Base-by-base conservation (phyloP, 257 asterid genomes). In the Gynochthodes officinalis region DNA sequence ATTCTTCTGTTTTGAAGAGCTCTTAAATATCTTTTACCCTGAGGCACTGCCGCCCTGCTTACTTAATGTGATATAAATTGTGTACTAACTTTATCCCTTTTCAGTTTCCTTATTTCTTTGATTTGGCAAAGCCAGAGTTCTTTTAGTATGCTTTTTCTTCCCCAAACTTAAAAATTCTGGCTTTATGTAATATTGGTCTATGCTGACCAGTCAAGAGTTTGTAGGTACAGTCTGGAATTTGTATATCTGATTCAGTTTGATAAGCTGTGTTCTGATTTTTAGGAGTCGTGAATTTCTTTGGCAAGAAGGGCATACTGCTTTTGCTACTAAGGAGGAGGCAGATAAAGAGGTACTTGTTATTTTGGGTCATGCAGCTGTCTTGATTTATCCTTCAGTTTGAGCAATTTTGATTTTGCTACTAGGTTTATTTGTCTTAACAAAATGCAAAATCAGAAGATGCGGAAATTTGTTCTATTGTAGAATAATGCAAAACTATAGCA, bases 261-360 rank as follows among this genome's bases (percentile, higher is more conserved):
- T 76, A 27, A 57, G 23, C 49, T 32, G 52, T 76, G 79, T 40
- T 70, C n/a, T n/a, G n/a, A n/a, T n/a, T 15, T 48, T 75, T 71
- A 92, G 98, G 97, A 95, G 99, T 66, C 97, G 97, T 57, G 99
- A 95, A 78, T 95, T 95, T 82, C 91, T 95, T 60, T 90, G 99
- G 99, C 99, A 95, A 78, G 99, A 90, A 81, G 98, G 98, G 40
- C 99, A 95, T 81, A 92, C 98, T 71, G 99, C 99, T 73, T 95
- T 95, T 80, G 99, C 96, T 69, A 95, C 97, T 37, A 89, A 90
- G 80, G 90, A 80, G 81, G 99, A 95, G 80, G 97, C 98, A 27
- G 99, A 94, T 71, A 54, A 86, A 8, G 98, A 92, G 95, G 98
- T 89, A 83, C 69, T 58, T 64, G 8, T 69, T 58, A 54, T 48